These are phyloP conservation scores for Cladophialophora chaetospira DNA, from an alignment of 2,329 filamentous ascomycete genomes.

Conservation along the genomic window DNA sequence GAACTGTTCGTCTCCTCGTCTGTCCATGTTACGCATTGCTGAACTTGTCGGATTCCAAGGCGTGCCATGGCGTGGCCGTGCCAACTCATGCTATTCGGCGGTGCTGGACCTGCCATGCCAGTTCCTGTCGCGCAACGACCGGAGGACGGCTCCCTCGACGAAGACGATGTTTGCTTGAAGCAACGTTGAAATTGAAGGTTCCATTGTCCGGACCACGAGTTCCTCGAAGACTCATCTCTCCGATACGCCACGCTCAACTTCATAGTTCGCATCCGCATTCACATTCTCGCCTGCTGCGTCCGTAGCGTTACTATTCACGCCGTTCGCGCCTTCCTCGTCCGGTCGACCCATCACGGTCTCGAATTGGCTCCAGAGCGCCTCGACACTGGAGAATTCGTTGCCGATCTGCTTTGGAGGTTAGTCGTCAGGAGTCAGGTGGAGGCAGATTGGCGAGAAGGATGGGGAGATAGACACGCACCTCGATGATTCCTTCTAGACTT, in stretches of 20 bases:
- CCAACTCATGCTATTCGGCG: no score
- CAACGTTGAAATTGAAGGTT: no score
- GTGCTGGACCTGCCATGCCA: no score
- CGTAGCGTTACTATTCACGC: neutral
- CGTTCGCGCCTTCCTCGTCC: constrained; percentile 34
- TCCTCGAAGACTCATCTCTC: no score
- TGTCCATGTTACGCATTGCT: neutral
- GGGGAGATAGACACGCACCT: constrained; percentile 57
- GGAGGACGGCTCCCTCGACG: no score
- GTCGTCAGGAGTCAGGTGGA: neutral
- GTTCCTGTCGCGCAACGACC: no score
- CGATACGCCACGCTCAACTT: neutral
- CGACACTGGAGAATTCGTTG: constrained; percentile 95
- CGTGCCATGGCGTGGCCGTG: no score
- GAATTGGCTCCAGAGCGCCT: constrained; percentile 95
- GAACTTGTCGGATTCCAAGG: no score
- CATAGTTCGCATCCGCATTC: neutral
- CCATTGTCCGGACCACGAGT: no score
- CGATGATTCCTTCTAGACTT: constrained; percentile 85
- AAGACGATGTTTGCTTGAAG: no score
- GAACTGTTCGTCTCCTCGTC: neutral
- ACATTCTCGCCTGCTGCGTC: neutral
- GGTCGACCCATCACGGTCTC: constrained; percentile 91
- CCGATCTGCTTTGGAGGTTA: constrained; percentile 64
- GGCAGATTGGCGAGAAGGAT: neutral